Percentiles rank a stretch among this genome's conserved stretches.
Evolutionary conservation across 2,329 filamentous ascomycete species (phyloP).

Genomic region (Pyricularia sp.): DNA sequence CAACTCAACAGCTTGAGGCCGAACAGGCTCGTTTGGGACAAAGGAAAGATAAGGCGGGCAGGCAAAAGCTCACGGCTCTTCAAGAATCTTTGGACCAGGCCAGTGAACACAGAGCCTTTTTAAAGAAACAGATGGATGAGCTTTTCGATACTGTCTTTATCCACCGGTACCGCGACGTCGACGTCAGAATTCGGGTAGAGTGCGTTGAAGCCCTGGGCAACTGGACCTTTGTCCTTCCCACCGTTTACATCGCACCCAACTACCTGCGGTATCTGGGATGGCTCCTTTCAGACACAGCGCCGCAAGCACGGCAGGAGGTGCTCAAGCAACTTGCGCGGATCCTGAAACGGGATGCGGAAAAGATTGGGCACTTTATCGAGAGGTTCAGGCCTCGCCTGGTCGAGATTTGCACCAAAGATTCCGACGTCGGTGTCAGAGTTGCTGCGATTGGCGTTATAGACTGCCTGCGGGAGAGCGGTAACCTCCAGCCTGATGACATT

Average conservation of each 20-base stretch:
- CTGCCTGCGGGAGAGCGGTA: constrained; percentile 69
- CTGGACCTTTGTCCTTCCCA: constrained; percentile 81
- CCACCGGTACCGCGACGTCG: constrained; percentile 90
- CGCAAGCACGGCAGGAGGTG: constrained; percentile 72
- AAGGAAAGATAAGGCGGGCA: constrained; percentile 50
- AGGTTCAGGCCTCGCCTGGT: constrained; percentile 79
- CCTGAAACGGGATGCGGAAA: constrained; percentile 71
- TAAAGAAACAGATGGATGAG: constrained; percentile 67
- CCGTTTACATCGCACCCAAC: constrained; percentile 80
- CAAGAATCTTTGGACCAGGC: constrained; percentile 64
- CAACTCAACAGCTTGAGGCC: constrained; percentile 68
- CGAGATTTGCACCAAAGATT: constrained; percentile 84
- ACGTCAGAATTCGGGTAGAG: constrained; percentile 79
- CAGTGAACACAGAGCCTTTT: constrained; percentile 57
- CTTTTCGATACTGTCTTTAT: constrained; percentile 91
- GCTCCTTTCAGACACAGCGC: constrained; percentile 77
- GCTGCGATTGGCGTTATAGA: constrained; percentile 76
- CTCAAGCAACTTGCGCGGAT: constrained; percentile 73
- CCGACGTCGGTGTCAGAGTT: constrained; percentile 71
- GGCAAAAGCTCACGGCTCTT: constrained; percentile 64
- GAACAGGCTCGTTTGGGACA: constrained; percentile 61
- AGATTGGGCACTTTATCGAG: constrained; percentile 88
- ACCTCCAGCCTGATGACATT: constrained; percentile 86
- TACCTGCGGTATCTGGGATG: constrained; percentile 93
- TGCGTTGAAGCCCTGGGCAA: constrained; percentile 78